These are phyloP conservation scores for Passiflora organensis DNA, from an alignment of 345 rosid species.

Conservation along the genomic window DNA sequence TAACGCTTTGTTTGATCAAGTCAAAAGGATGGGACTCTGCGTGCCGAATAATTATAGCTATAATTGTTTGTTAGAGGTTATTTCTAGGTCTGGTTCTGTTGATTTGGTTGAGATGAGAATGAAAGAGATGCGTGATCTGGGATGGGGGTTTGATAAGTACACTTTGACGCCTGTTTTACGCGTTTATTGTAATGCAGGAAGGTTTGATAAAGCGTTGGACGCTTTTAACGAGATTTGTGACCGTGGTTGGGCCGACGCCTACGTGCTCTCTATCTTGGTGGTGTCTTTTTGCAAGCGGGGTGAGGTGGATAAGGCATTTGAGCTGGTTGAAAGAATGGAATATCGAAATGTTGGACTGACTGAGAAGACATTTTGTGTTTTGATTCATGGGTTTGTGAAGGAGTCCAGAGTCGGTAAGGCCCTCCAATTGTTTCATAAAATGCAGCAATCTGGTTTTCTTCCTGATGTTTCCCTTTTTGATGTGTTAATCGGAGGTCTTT, in stretches of 20 bases:
- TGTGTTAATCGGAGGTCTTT: constrained; percentile 65
- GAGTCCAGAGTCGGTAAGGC: constrained; percentile 60
- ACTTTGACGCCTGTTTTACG: constrained; percentile 73
- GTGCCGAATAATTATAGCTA: constrained; percentile 60
- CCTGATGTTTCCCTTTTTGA: constrained; percentile 59
- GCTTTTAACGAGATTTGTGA: constrained; percentile 49
- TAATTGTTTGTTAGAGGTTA: constrained; percentile 73
- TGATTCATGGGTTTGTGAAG: constrained; percentile 77
- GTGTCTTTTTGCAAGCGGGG: constrained; percentile 65
- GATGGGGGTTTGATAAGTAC: constrained; percentile 51
- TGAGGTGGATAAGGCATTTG: constrained; percentile 64
- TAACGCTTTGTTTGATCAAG: constrained; percentile 56
- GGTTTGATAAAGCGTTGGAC: constrained; percentile 43
- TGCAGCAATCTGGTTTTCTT: constrained; percentile 46
- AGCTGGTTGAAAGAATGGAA: constrained; percentile 65
- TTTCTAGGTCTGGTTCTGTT: constrained; percentile 46
- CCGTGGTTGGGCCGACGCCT: constrained; percentile 64
- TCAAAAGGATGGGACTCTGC: constrained; percentile 50
- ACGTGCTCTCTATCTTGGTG: constrained; percentile 51
- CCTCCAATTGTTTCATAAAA: constrained; percentile 51
- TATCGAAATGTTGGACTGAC: constrained; percentile 45
- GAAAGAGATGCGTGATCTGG: constrained; percentile 56
- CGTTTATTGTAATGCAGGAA: constrained; percentile 57
- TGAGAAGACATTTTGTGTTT: constrained; percentile 55
- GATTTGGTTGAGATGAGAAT: constrained; percentile 59